Evolutionary conservation across 495 filamentous ascomycete species (phyloP), one percentile per base, ranked within the genome.

Genomic region (Hyphodiscus hymeniophilus): DNA sequence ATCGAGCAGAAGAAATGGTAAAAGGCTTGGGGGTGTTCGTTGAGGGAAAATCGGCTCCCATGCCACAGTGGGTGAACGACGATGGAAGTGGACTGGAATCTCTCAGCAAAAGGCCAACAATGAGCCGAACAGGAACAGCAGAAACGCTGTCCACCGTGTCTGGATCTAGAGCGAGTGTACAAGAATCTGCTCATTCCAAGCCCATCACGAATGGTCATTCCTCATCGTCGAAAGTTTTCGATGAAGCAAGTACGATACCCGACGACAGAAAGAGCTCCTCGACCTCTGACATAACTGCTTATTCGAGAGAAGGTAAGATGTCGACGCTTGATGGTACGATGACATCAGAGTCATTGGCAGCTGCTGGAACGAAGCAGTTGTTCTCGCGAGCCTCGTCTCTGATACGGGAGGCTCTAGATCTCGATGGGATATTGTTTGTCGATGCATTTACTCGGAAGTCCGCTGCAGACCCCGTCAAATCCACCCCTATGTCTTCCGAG

Each of bases 351-450:
- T 56, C 30, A 58, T 58, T 51, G 57, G 55, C 44, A 54, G 60
- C 59, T 23, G 58, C 58, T 16, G 58, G 60, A 31, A 62, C 63
- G 38, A 63, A 62, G 35, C 52, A 55, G 1, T 47, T 67, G 22
- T 66, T 69, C 45, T 60, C 61, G 6, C 62, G 65, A 18, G 74
- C 72, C n/a, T 60, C 66, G 32, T 65, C 66, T 34, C 56, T 75
- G 20, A 65, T 75, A 17, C 64, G 71, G n/a, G 65, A 76, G 47
- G 64, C 71, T 0, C 63, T 71, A 18, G 67, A 69, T 12, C 62
- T 67, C 0, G 73, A 76, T n/a, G 75, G 74, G 0, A 65, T 69
- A 3, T 45, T 72, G 0, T 77, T 74, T 45, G 48, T 74, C 2
- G 72, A 77, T 55, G 71, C 71, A 0, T 61, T 60, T 22, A 45